Evolutionary conservation across 768 basidiomycete species (phyloP).

Genomic region (Asterophora parasitica): DNA sequence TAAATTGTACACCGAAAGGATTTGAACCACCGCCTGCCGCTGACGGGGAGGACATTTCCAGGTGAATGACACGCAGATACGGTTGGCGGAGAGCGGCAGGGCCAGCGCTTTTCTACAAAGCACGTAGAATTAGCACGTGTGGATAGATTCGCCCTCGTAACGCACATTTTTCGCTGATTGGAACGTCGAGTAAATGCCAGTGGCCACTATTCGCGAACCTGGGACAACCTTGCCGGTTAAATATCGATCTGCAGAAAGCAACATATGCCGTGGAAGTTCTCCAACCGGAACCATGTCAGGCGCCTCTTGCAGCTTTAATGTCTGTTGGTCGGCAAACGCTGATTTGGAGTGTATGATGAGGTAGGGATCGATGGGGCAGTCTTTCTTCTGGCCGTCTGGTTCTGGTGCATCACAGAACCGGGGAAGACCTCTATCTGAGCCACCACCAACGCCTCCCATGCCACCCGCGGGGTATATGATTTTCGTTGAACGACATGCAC

Average conservation of each 20-base stretch:
- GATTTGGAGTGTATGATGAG: conserved; percentile 93
- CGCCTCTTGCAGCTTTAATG: conserved; percentile 94
- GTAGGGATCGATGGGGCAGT: conserved; percentile 95
- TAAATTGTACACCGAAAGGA: conserved; percentile 84
- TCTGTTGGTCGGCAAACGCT: conserved; percentile 92
- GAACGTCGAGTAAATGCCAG: conserved; percentile 96
- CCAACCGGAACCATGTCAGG: conserved; percentile 99
- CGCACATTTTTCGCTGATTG: conserved; percentile 80
- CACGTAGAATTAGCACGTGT: conserved; percentile 1
- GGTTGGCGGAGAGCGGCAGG: conserved; percentile 88
- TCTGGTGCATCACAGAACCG: conserved; percentile 81
- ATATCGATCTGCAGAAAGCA: conserved; percentile 86
- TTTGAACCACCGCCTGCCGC: conserved; percentile 66
- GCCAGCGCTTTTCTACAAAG: conserved; percentile 65
- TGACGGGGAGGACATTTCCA: conserved; percentile 83
- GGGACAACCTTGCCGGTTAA: conserved; percentile 92
- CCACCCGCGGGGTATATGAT: conserved; percentile 73
- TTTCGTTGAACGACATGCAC: conserved; percentile 79
- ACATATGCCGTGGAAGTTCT: conserved; percentile 93
- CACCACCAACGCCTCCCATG: conserved; percentile 82
- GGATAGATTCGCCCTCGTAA: conserved; percentile 6
- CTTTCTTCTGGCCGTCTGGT: conserved; percentile 81
- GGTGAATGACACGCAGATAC: conserved; percentile 88
- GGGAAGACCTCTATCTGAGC: conserved; percentile 81
- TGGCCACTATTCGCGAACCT: conserved; percentile 91